Evolutionary conservation across 306 rosid genomes (phyloP).

Genomic region (Betula pendula): DNA sequence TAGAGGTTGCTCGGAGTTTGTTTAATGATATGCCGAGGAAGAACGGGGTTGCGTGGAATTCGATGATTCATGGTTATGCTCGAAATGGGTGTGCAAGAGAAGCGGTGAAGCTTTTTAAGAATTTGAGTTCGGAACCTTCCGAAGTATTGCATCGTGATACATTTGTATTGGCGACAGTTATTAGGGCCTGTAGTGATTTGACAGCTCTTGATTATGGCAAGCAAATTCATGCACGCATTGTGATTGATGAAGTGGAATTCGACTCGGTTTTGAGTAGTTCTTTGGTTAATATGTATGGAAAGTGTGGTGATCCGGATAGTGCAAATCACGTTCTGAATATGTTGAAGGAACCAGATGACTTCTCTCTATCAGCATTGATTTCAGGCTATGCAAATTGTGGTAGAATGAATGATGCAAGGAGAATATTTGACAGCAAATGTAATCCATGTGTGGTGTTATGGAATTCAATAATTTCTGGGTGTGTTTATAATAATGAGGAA

Average conservation of each 20-base stretch:
- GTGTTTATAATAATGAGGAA: slow-evolving; percentile 52
- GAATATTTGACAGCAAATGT: slow-evolving; percentile 47
- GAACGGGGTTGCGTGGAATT: slow-evolving; percentile 62
- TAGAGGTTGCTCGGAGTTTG: slow-evolving; percentile 47
- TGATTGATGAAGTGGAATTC: slow-evolving; percentile 48
- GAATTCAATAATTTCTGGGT: slow-evolving; percentile 77
- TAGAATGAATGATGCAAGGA: slow-evolving; percentile 68
- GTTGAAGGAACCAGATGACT: slow-evolving; percentile 67
- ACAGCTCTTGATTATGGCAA: slow-evolving; percentile 60
- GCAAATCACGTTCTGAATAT: slow-evolving; percentile 49
- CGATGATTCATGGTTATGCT: slow-evolving; percentile 62
- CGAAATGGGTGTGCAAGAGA: slow-evolving; percentile 50
- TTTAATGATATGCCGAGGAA: slow-evolving; percentile 64
- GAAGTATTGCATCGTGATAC: slow-evolving; percentile 35
- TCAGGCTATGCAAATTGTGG: slow-evolving; percentile 64
- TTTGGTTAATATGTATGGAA: slow-evolving; percentile 59
- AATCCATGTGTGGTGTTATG: slow-evolving; percentile 54
- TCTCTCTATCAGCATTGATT: slow-evolving; percentile 73
- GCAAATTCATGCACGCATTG: slow-evolving; percentile 72
- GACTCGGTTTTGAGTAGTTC: slow-evolving; percentile 68
- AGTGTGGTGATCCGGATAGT: slow-evolving; percentile 67
- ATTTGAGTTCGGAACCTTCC: slow-evolving; percentile 50
- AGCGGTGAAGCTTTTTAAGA: slow-evolving; percentile 55
- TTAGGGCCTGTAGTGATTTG: slow-evolving; percentile 66
- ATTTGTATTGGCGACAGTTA: slow-evolving; percentile 54